phyloP scores from a whole-genome alignment of 2,329 filamentous ascomycete genomes.

The Calonectria pseudoturangicola region DNA sequence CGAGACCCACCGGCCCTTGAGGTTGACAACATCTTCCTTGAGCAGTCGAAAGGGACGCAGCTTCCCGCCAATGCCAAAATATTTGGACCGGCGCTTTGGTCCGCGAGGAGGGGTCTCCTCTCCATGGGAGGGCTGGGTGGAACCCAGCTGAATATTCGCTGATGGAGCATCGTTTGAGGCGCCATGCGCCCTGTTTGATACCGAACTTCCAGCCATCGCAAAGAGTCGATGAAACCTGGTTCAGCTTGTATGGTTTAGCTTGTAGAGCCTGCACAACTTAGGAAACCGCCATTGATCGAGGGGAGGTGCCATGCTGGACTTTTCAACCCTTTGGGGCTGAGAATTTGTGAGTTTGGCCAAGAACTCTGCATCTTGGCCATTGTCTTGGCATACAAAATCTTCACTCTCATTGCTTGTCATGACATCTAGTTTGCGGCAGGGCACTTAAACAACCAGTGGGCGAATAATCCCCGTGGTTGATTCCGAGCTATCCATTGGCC shows the following conservation, averaged over 20 bases:
- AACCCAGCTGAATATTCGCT: conserved; percentile 33
- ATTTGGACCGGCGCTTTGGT: conserved; percentile 31
- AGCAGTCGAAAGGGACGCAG: conserved; percentile 72
- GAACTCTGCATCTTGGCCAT: background rate
- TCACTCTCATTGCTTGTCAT: conserved; percentile 5
- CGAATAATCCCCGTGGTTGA: conserved; percentile 44
- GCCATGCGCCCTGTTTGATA: background rate
- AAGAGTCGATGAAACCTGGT: background rate
- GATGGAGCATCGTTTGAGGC: background rate
- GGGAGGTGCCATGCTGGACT: background rate
- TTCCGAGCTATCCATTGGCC: conserved; percentile 47
- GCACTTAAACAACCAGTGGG: conserved; percentile 15
- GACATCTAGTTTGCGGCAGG: background rate
- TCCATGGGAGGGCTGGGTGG: conserved; percentile 37
- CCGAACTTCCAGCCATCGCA: conserved; percentile 11
- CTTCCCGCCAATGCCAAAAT: conserved; percentile 62
- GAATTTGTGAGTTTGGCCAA: background rate
- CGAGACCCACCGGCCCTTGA: conserved; percentile 68
- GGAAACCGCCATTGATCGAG: background rate
- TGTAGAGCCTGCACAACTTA: background rate
- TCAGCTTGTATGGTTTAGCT: no score
- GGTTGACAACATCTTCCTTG: conserved; percentile 67
- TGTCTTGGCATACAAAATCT: conserved; percentile 32
- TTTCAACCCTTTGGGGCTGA: background rate
- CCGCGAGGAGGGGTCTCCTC: conserved; percentile 28